phyloP scores from a whole-genome alignment of 2,329 filamentous ascomycete genomes.

The Colletotrichum falcatum region DNA sequence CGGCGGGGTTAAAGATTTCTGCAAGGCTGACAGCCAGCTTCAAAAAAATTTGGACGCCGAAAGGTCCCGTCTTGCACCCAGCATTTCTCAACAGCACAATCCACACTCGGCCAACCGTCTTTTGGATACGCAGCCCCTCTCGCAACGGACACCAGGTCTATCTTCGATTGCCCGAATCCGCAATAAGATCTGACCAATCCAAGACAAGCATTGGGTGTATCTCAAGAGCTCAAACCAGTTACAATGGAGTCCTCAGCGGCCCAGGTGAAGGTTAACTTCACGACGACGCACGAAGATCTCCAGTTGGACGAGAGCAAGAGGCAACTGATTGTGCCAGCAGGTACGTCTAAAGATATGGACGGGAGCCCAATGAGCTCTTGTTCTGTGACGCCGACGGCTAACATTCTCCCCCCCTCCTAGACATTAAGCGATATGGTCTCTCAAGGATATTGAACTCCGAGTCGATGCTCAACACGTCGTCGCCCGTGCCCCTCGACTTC shows the following conservation, averaged over 20 bases:
- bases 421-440: conserved; percentile 77
- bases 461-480: conserved; percentile 74
- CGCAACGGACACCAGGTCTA: neutral
- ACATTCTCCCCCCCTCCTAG: conserved; percentile 51
- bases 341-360: conserved; percentile 50
- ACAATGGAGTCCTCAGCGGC: conserved; percentile 56
- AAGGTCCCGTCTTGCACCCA: neutral
- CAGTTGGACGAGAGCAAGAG: conserved; percentile 72
- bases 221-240: conserved; percentile 18
- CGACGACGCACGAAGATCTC: conserved; percentile 71
- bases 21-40: conserved; percentile 41
- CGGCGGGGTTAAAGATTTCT: conserved; percentile 37
- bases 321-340: conserved; percentile 72
- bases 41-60: conserved; percentile 39
- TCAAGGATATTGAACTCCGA: conserved; percentile 79
- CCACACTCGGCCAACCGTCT: neutral
- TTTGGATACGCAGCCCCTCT: neutral
- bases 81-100: conserved; percentile 14
- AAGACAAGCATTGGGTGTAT: neutral
- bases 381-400: conserved; percentile 5
- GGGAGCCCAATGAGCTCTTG: conserved; percentile 11
- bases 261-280: conserved; percentile 77
- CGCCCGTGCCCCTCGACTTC: conserved; percentile 89
- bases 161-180: neutral
- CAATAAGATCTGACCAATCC: neutral